Base-by-base conservation (phyloP, 495 filamentous ascomycete genomes). In the Penicillium argentinense region DNA sequence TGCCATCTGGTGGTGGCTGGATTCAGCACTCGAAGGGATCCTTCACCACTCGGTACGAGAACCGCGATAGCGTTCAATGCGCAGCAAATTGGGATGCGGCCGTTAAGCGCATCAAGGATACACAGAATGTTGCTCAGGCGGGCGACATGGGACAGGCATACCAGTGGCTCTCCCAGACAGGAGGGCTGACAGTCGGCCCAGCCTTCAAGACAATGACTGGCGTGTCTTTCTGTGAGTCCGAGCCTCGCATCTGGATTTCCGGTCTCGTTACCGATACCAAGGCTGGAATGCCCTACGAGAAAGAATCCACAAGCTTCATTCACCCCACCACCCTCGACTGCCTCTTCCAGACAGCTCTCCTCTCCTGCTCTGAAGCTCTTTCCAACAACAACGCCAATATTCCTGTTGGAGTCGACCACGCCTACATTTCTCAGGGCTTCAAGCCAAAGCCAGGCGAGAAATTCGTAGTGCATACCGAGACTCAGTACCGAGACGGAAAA, bases 281-380 rank as follows among this genome's bases (percentile, higher is more conserved):
- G 33, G 23, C 28, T 23, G 39, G 29, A 1, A 62, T 63, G 57
- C 58, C 63, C 0, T 26, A 58, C 23, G 53, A 58, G 17, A 41
- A 27, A 9, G 51, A 60, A 23, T 54, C 51, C 0, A 41, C 62
- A 0, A 46, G 49, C 36, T 44, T 64, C 7, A 53, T 71, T n/a
- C 66, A 71, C 27, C 68, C 66, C 5, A 63, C 64, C 1, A 57
- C 58, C 4, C 54, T 71, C 7, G 68, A 71, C 42, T 54, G 51
- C 7, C 50, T 68, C 19, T 60, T 71, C 32, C 66, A 71, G 16
- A 38, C 51, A 9, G 58, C 53, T 7, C 45, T 64, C 19, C 22
- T 63, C 7, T 52, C 57, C 4, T 48, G 45, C 22, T 60, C 57
- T 0, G 48, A 63, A 5, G 45, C 42, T 9, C 39, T 60, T 0